Evolutionary conservation across 73 alveolate genomes (phyloP), one percentile per base, ranked within the genome.

Genomic region (Halteria grandinella): DNA sequence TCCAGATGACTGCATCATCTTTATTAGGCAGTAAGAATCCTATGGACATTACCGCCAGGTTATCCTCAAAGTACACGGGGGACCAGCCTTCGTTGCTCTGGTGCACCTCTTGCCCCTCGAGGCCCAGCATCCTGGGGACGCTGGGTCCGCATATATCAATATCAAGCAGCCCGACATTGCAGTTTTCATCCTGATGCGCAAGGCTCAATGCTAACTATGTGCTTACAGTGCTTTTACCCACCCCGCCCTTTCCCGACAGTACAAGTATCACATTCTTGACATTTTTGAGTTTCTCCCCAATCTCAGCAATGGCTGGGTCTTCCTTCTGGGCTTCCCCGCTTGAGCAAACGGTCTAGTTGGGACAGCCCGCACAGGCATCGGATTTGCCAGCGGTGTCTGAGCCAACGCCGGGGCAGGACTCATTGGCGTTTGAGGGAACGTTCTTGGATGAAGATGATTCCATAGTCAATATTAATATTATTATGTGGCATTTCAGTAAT

Each of bases 171-270:
- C 99, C 99, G 0, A 84, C 81, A 24, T 84, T 58, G 23, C 62
- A 79, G 45, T 91, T 83, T 27, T 70, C 88, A 32, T 88, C 89
- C 60, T 79, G 32, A 15, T 44, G 20, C 11, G 99, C 95, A 40
- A 97, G 85, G 15, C 93, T 82, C 47, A 75, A 85, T 2, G 99
- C 99, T 17, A 98, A 75, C 92, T 98, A 95, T 10, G 99, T 89
- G 7, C 99, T 87, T 27, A 97, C 90, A 0, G 99, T 98, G 80
- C 98, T 86, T 89, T 98, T 98, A 14, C 99, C 99, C 0, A 98
- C 99, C 8, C 99, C 99, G 1, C 99, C 99, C 84, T 98, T 98
- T 3, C 99, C 99, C 33, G 98, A 91, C 25, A 94, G 76, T 12
- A 95, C 95, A 24, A 97, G 85, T 24, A 94, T 86, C 50, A 91